Evolutionary conservation across 2,329 filamentous ascomycete species (phyloP).

Genomic region (Hymenoscyphus infarciens): DNA sequence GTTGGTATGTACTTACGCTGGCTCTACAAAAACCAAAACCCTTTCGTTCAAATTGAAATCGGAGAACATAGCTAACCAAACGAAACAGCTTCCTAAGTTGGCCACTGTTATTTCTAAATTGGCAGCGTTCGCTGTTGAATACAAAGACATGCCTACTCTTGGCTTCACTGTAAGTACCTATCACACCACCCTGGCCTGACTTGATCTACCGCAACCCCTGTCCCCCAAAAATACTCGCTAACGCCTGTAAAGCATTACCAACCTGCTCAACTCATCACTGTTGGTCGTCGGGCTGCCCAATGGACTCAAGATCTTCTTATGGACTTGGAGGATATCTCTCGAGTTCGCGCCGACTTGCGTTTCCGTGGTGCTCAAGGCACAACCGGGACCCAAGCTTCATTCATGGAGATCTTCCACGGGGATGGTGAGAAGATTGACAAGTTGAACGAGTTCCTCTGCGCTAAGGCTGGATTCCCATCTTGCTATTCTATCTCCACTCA

Average conservation of each 20-base stretch:
- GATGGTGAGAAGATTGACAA: conserved; percentile 48
- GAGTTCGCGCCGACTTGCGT: conserved; percentile 61
- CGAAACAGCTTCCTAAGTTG: conserved; percentile 61
- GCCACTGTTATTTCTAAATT: conserved; percentile 76
- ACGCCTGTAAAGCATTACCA: conserved; percentile 51
- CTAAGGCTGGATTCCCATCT: conserved; percentile 48
- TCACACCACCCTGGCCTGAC: neutral
- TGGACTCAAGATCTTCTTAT: conserved; percentile 74
- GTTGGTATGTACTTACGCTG: conserved; percentile 12
- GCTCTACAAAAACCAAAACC: neutral
- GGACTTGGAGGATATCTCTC: conserved; percentile 70
- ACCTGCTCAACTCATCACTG: conserved; percentile 49
- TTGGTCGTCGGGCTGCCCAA: conserved; percentile 49
- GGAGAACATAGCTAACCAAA: neutral
- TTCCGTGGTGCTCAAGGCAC: conserved; percentile 66
- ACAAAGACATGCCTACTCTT: conserved; percentile 68
- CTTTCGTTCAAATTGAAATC: neutral
- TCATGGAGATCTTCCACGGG: conserved; percentile 44
- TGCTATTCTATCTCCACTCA: conserved; percentile 53
- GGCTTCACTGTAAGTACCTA: conserved; percentile 56
- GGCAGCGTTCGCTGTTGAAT: conserved; percentile 64
- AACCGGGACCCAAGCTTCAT: conserved; percentile 54
- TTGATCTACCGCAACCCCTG: neutral
- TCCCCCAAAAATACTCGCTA: neutral
- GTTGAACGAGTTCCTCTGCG: conserved; percentile 52